These are phyloP conservation scores for Arabidopsis hybrid DNA, from an alignment of 441 rosid species.

Conservation along the genomic window DNA sequence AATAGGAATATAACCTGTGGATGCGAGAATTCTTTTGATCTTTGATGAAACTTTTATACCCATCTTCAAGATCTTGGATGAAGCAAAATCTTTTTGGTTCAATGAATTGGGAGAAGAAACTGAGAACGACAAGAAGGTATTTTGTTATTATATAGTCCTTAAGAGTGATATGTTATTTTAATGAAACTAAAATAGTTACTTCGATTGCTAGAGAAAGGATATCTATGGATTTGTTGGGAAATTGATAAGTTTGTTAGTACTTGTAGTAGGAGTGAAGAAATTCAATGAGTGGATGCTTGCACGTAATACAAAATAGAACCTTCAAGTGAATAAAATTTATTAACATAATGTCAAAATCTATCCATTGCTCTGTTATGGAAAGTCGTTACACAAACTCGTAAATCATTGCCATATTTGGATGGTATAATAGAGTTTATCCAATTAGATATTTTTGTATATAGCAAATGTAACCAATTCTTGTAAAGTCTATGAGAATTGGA, in stretches of 20 bases:
- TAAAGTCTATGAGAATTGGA: background rate
- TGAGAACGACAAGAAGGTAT: slow-evolving; percentile 10
- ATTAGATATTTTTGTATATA: background rate
- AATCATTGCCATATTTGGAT: slow-evolving; percentile 24
- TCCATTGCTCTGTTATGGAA: slow-evolving; percentile 19
- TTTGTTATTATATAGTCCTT: slow-evolving; percentile 27
- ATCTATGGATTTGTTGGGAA: slow-evolving; percentile 21
- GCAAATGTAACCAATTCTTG: no score
- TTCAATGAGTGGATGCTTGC: slow-evolving; percentile 23
- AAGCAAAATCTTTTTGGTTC: background rate
- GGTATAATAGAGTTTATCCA: background rate
- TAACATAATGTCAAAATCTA: slow-evolving; percentile 8
- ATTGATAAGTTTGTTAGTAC: slow-evolving; percentile 34
- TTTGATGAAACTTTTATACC: slow-evolving; percentile 43
- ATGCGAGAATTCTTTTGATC: slow-evolving; percentile 39
- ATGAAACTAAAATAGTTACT: background rate
- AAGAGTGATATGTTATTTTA: background rate
- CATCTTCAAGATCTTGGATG: slow-evolving; percentile 12
- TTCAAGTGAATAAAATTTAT: slow-evolving; percentile 8
- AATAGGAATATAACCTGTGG: slow-evolving; percentile 26
- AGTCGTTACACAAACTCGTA: slow-evolving; percentile 35
- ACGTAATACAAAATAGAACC: slow-evolving; percentile 32
- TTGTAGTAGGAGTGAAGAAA: slow-evolving; percentile 43
- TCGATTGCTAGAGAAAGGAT: background rate
- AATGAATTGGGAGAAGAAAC: slow-evolving; percentile 20